phyloP scores from a whole-genome alignment of 306 rosid genomes.

The Vigna reflexopilosa region DNA sequence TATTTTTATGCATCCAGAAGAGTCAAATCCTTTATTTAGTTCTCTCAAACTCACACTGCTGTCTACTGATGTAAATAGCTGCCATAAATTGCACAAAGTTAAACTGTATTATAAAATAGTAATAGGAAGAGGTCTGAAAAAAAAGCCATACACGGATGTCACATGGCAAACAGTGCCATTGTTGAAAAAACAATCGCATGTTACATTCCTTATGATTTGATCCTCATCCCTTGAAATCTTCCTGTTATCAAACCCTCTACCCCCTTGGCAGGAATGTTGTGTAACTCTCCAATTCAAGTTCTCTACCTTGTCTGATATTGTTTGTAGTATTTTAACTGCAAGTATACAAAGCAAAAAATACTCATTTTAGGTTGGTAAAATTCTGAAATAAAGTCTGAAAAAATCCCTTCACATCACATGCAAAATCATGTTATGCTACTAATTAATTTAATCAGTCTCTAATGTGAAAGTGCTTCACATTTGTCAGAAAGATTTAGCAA shows the following conservation, averaged over 20 bases:
- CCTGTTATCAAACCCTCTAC: slow-evolving; percentile 32
- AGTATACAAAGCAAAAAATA: background rate
- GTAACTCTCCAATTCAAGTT: slow-evolving; percentile 57
- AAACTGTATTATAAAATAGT: background rate
- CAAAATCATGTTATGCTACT: background rate
- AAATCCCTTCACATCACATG: background rate
- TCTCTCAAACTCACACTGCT: background rate
- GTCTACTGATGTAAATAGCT: background rate
- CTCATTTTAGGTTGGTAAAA: background rate
- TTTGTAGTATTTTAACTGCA: slow-evolving; percentile 54
- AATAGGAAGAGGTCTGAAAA: background rate
- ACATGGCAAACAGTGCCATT: slow-evolving; percentile 56
- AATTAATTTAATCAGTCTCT: background rate
- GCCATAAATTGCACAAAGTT: background rate
- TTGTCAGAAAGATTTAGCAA: background rate
- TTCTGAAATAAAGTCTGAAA: background rate
- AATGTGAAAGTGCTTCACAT: background rate
- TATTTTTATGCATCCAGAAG: no score
- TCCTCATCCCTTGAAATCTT: background rate
- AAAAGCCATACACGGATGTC: slow-evolving; percentile 56
- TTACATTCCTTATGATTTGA: slow-evolving; percentile 44
- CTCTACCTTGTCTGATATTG: slow-evolving; percentile 60
- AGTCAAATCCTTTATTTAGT: background rate
- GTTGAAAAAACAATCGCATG: slow-evolving; percentile 57
- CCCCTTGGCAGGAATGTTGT: slow-evolving; percentile 48